Evolutionary conservation across 1,139 yeast species (phyloP).

Genomic region (Yamadazyma epiphylla): DNA sequence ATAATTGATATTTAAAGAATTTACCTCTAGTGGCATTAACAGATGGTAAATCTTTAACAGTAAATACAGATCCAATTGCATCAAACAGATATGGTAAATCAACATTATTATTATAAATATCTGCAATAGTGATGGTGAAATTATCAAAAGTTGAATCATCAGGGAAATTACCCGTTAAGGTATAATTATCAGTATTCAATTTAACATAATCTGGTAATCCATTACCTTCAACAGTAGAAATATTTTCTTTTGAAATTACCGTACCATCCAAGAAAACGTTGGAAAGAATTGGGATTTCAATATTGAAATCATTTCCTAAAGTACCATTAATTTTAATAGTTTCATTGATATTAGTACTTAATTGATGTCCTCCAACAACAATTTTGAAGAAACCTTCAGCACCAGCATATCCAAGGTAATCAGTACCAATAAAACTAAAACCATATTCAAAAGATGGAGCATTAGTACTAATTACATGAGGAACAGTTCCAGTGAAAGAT

Average conservation of each 20-base stretch:
- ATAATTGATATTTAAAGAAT: conserved; percentile 52
- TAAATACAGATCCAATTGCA: conserved; percentile 49
- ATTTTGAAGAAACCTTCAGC: conserved; percentile 67
- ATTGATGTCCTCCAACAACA: conserved; percentile 82
- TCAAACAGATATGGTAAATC: conserved; percentile 52
- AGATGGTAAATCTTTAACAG: conserved; percentile 46
- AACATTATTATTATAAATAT: conserved; percentile 62
- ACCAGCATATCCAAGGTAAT: conserved; percentile 71
- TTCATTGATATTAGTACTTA: conserved; percentile 58
- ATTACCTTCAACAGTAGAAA: conserved; percentile 47
- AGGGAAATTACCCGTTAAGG: conserved; percentile 62
- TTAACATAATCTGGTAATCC: conserved; percentile 61
- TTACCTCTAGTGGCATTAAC: conserved; percentile 65
- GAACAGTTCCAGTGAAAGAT: conserved; percentile 86
- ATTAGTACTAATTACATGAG: conserved; percentile 73
- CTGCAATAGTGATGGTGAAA: conserved; percentile 58
- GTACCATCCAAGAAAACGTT: conserved; percentile 58
- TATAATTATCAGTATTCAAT: conserved; percentile 36
- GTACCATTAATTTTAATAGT: conserved; percentile 66
- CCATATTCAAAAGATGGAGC: conserved; percentile 82
- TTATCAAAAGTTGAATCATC: conserved; percentile 33
- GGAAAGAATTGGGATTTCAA: conserved; percentile 56
- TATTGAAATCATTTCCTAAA: conserved; percentile 48
- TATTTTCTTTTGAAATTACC: conserved; percentile 44
- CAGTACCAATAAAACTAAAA: conserved; percentile 78